These are phyloP conservation scores for Plasmodium reichenowi DNA, from an alignment of 169 alveolate species.

Conservation along the genomic window DNA sequence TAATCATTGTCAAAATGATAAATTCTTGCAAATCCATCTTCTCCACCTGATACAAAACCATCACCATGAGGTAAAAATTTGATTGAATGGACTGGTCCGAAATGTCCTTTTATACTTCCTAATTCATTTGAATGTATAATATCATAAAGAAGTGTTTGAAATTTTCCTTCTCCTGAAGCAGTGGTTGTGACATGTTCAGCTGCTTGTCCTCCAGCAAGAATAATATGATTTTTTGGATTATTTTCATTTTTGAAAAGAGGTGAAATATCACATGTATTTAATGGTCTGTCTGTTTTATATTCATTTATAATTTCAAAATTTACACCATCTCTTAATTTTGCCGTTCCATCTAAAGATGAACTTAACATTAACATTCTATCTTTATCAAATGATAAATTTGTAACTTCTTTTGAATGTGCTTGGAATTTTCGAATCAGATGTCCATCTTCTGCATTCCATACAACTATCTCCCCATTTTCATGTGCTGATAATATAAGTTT, in stretches of 20 bases:
- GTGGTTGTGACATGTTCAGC: slow-evolving; percentile 94
- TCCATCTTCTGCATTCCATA: slow-evolving; percentile 88
- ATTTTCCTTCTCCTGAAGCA: slow-evolving; percentile 95
- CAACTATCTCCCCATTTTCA: slow-evolving; percentile 90
- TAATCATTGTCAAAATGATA: slow-evolving; percentile 94
- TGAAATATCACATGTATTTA: slow-evolving; percentile 91
- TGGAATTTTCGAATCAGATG: slow-evolving; percentile 81
- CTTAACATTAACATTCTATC: slow-evolving; percentile 90
- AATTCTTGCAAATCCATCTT: slow-evolving; percentile 95
- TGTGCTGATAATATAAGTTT: slow-evolving; percentile 89
- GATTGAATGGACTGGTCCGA: slow-evolving; percentile 96
- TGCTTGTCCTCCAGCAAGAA: slow-evolving; percentile 93
- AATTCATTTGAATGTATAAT: slow-evolving; percentile 93
- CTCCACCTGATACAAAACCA: slow-evolving; percentile 95
- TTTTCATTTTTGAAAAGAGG: slow-evolving; percentile 85
- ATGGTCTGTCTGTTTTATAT: slow-evolving; percentile 90
- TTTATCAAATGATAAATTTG: slow-evolving; percentile 88
- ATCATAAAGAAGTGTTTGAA: slow-evolving; percentile 93
- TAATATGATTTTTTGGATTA: slow-evolving; percentile 86
- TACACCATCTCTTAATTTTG: slow-evolving; percentile 90
- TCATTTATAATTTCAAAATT: slow-evolving; percentile 87
- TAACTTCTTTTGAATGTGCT: slow-evolving; percentile 89
- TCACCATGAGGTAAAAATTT: slow-evolving; percentile 94
- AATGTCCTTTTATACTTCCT: slow-evolving; percentile 96
- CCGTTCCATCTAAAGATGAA: slow-evolving; percentile 91